phyloP scores from a whole-genome alignment of 2,329 filamentous ascomycete genomes.

The Exophiala aquamarina region DNA sequence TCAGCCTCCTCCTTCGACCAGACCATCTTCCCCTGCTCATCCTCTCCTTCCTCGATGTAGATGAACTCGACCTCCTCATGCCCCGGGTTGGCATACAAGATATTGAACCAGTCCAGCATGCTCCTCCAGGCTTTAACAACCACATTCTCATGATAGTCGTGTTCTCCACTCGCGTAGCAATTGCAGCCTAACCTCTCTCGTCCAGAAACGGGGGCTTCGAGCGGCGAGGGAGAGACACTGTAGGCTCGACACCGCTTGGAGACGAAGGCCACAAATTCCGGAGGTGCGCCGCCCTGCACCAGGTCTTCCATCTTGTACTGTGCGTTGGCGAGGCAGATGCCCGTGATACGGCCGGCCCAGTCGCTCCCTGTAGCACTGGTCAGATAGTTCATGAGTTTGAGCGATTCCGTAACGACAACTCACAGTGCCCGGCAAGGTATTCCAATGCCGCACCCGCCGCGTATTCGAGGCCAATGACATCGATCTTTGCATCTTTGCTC shows the following conservation, averaged over 20 bases:
- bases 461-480: constrained; percentile 71
- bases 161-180: constrained; percentile 67
- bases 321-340: constrained; percentile 41
- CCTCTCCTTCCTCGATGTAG: constrained; percentile 1
- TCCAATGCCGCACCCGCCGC: constrained; percentile 59
- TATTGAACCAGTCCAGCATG: constrained; percentile 63
- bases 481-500: constrained; percentile 55
- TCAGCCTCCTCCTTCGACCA: constrained; percentile 12
- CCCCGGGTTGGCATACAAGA: constrained; percentile 50
- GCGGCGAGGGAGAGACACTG: constrained; percentile 51
- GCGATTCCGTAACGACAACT: constrained; percentile 34
- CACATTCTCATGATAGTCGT: constrained; percentile 59
- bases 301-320: constrained; percentile 35
- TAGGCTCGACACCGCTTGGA: constrained; percentile 63
- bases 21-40: no score
- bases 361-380: constrained; percentile 33
- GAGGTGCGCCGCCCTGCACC: constrained; percentile 19
- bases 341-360: constrained; percentile 41
- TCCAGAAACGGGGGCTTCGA: constrained; percentile 56
- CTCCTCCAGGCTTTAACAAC: constrained; percentile 55
- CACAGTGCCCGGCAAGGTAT: constrained; percentile 59
- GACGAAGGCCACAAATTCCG: constrained; percentile 35
- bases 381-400: constrained; percentile 4
- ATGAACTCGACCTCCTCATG: constrained; percentile 38
- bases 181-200: constrained; percentile 62